Evolutionary conservation across 352 stramenopile genomes (phyloP).

Genomic region (Phytophthora ohioensis): DNA sequence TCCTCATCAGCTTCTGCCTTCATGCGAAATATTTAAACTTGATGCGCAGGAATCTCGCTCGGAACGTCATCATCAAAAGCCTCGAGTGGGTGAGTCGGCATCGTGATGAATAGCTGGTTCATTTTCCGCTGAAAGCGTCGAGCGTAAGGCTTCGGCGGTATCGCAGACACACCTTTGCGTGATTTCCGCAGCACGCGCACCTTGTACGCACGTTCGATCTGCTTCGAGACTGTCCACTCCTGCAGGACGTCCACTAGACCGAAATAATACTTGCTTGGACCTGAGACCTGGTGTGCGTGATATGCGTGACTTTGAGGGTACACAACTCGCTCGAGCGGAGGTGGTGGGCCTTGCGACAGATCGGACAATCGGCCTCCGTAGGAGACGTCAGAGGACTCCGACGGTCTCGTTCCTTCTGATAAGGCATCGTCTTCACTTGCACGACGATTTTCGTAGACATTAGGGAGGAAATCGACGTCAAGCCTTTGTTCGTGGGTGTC

Average conservation of each 20-base stretch:
- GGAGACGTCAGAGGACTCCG: conserved; percentile 38
- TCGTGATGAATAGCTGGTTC: conserved; percentile 82
- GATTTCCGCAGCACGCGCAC: conserved; percentile 82
- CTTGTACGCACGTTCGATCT: conserved; percentile 86
- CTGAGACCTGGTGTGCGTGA: conserved; percentile 80
- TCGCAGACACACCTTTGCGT: conserved; percentile 74
- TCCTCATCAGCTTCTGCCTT: not conserved
- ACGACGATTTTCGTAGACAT: conserved; percentile 41
- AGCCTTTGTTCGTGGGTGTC: conserved; percentile 31
- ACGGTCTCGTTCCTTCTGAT: conserved; percentile 37
- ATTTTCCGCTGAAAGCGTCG: conserved; percentile 88
- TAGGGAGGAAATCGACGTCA: conserved; percentile 53
- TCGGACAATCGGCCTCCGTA: conserved; percentile 27
- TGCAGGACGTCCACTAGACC: conserved; percentile 92
- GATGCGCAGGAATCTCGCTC: conserved; percentile 27
- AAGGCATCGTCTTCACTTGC: conserved; percentile 31
- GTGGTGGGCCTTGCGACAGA: conserved; percentile 2
- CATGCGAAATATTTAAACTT: conserved; percentile 39
- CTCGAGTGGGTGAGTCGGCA: conserved; percentile 39
- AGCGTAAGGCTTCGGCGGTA: conserved; percentile 75
- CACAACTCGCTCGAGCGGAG: conserved; percentile 26
- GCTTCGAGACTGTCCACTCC: conserved; percentile 86
- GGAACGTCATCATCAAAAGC: conserved; percentile 48
- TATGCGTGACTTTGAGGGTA: conserved; percentile 64
- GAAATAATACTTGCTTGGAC: conserved; percentile 91